phyloP scores from a whole-genome alignment of 108 stramenopile species.

The Epithemia pelagica region DNA sequence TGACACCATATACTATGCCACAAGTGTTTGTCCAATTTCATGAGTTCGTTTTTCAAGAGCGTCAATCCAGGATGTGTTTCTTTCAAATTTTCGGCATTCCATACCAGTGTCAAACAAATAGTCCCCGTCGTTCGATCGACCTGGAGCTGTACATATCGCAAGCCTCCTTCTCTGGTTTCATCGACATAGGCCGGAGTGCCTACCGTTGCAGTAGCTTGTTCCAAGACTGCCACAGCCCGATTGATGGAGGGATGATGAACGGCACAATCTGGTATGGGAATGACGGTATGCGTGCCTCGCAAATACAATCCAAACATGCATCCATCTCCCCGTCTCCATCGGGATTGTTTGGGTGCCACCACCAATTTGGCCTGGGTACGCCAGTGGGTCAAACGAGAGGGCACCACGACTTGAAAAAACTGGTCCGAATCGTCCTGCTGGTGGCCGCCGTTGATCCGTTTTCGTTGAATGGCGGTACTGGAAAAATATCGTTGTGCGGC shows the following conservation, averaged over 20 bases:
- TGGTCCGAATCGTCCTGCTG: conserved; percentile 37
- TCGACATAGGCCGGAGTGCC: conserved; percentile 66
- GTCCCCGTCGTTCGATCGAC: conserved; percentile 79
- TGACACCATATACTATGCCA: conserved; percentile 87
- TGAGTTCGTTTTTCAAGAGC: conserved; percentile 62
- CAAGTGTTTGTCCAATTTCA: conserved; percentile 32
- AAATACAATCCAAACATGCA: conserved; percentile 83
- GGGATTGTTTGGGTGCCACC: conserved; percentile 44
- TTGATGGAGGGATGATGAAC: conserved; percentile 96
- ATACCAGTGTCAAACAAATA: conserved; percentile 83
- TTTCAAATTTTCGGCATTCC: conserved; percentile 73
- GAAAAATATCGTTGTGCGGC: conserved; percentile 73
- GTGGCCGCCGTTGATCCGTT: conserved; percentile 25
- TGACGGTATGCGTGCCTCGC: conserved; percentile 74
- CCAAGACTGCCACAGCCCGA: conserved; percentile 45
- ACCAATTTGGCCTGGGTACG: conserved; percentile 82
- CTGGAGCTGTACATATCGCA: conserved; percentile 73
- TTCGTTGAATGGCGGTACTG: conserved; percentile 49
- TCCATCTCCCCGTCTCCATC: conserved; percentile 47
- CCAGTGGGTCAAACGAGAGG: conserved; percentile 55
- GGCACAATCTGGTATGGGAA: conserved; percentile 78
- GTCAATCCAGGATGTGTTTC: conserved; percentile 62
- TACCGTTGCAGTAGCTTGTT: conserved; percentile 41
- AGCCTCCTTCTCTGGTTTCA: conserved; percentile 41
- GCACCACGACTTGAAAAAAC: conserved; percentile 57